A percentile compares a stretch with the other conserved stretches of the same genome.
Evolutionary conservation across 2,329 filamentous ascomycete genomes (phyloP).

Genomic region (Aspergillus sp.): DNA sequence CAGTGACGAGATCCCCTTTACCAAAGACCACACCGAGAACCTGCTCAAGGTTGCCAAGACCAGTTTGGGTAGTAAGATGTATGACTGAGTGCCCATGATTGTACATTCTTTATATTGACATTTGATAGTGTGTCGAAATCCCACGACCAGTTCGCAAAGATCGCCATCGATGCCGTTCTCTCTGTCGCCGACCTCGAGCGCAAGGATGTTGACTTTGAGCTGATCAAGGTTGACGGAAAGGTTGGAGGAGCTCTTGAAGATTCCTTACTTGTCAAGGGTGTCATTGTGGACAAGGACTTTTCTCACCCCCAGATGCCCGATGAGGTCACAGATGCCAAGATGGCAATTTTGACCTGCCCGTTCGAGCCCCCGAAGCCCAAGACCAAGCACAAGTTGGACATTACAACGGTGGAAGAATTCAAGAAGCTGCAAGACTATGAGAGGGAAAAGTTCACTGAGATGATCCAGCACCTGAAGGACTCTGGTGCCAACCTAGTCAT

Average conservation of each 20-base stretch:
- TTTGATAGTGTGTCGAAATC: conserved; percentile 74
- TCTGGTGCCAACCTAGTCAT: conserved; percentile 96
- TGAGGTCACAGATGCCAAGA: conserved; percentile 90
- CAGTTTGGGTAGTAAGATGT: conserved; percentile 94
- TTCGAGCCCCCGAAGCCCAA: conserved; percentile 99
- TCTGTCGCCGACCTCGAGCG: conserved; percentile 94
- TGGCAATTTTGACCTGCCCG: conserved; percentile 94
- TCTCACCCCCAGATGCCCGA: conserved; percentile 98
- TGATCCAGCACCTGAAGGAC: conserved; percentile 98
- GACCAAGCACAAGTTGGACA: conserved; percentile 99
- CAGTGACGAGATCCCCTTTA: conserved; percentile 85
- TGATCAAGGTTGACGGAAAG: conserved; percentile 99
- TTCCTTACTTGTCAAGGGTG: conserved; percentile 89
- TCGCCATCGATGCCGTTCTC: conserved; percentile 93
- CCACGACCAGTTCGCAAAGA: conserved; percentile 96
- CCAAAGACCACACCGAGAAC: conserved; percentile 73
- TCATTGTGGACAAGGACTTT: conserved; percentile 99
- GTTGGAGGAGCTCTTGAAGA: conserved; percentile 92
- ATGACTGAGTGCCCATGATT: conserved; percentile 13
- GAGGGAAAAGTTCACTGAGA: conserved; percentile 92
- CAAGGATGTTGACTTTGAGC: conserved; percentile 96
- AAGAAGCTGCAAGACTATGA: conserved; percentile 97
- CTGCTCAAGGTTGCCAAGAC: conserved; percentile 93
- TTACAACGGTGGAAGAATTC: conserved; percentile 95
- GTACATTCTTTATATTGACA: conserved; percentile 10